Percentiles rank a stretch among this genome's conserved stretches.
phyloP scores from a whole-genome alignment of 352 stramenopile species.

The Labyrinthula sp. region DNA sequence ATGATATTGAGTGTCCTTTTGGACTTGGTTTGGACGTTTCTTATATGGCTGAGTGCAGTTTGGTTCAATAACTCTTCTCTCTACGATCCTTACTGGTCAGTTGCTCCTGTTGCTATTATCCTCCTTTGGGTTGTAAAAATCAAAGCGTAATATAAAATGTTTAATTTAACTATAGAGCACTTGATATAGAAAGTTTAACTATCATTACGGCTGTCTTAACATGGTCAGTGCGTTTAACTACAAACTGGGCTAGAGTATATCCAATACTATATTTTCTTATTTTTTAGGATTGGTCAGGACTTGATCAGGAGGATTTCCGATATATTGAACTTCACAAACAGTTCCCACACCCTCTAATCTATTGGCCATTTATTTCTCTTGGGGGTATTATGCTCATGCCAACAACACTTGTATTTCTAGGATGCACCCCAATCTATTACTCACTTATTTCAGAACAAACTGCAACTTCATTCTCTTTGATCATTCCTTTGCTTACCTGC shows the following conservation, averaged over 20 bases:
- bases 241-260: conserved; percentile 6
- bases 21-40: conserved; percentile 7
- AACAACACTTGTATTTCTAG: conserved; percentile 7
- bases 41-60: conserved; percentile 1
- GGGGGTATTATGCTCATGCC: conserved; percentile 8
- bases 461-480: background rate
- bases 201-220: conserved; percentile 1
- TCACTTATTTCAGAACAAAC: background rate
- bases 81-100: conserved; percentile 23
- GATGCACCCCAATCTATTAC: background rate
- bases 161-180: background rate
- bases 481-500: conserved; percentile 1
- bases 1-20: background rate
- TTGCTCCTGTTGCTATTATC: background rate
- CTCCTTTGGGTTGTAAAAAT: background rate
- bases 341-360: background rate
- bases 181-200: no score
- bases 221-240: conserved; percentile 7
- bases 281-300: background rate
- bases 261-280: background rate
- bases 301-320: conserved; percentile 14
- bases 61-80: conserved; percentile 13
- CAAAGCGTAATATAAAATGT: background rate
- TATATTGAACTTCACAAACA: conserved; percentile 8
- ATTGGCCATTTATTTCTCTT: conserved; percentile 9